Percentiles rank a stretch among this genome's conserved stretches.
Conservation (phyloP, 148 eudicot genomes). For the Nepenthes gracilis region DNA sequence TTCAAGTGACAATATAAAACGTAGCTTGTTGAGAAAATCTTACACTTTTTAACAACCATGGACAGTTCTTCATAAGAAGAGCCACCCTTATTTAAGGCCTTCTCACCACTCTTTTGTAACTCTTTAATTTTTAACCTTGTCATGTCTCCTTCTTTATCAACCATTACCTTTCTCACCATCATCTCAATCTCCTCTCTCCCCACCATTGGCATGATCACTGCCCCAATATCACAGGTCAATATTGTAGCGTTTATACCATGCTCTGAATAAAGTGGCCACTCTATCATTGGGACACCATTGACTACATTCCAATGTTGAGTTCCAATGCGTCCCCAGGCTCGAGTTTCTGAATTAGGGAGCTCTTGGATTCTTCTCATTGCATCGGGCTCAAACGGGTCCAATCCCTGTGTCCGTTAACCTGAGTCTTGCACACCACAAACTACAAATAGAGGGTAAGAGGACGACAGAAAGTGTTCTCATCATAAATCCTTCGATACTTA, state of each 20-base stretch:
- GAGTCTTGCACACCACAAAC: too few species aligned
- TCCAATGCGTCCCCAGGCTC: constrained; percentile 22
- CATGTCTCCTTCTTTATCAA: background rate
- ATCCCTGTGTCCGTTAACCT: too few species aligned
- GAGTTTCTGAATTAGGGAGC: too few species aligned
- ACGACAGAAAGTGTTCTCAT: too few species aligned
- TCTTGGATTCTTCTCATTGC: too few species aligned
- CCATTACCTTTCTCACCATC: constrained; percentile 3
- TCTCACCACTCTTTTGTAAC: constrained; percentile 1
- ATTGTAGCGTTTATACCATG: constrained; percentile 1
- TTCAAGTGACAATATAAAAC: too few species aligned
- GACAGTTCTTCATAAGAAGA: background rate
- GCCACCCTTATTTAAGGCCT: background rate
- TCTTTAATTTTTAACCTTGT: background rate
- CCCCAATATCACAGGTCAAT: background rate
- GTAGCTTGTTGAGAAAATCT: background rate
- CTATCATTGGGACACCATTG: constrained; percentile 15
- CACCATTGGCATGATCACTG: background rate
- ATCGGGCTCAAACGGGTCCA: too few species aligned
- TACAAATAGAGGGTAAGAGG: too few species aligned
- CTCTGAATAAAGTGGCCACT: constrained; percentile 7
- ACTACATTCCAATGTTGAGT: constrained; percentile 11
- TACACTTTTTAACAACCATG: background rate
- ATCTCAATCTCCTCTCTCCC: constrained; percentile 5
- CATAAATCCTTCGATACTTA: too few species aligned